A percentile compares a stretch with the other conserved stretches of the same genome.
phyloP scores from a whole-genome alignment of 208 protist species.

The Acanthamoeba pearcei region DNA sequence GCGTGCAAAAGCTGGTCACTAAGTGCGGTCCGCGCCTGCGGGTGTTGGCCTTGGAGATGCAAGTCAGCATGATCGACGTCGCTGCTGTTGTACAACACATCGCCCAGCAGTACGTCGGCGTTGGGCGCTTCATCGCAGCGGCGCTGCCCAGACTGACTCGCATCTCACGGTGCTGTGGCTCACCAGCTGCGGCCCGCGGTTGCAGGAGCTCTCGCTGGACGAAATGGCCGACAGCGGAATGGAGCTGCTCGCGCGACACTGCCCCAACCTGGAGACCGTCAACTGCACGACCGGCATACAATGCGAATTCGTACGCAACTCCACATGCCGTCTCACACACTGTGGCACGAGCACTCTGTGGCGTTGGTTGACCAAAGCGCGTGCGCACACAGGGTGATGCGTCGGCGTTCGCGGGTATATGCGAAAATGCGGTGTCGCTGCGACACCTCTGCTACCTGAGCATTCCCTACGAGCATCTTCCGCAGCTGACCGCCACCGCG shows the following conservation, averaged over 20 bases:
- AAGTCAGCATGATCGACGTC: background rate
- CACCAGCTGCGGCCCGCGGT: background rate
- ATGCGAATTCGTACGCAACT: background rate
- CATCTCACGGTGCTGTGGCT: background rate
- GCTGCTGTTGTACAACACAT: background rate
- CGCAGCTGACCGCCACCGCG: background rate
- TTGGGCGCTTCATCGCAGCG: background rate
- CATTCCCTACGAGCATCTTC: background rate
- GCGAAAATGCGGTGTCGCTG: background rate
- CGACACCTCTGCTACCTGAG: background rate
- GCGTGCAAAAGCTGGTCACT: background rate
- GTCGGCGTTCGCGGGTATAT: background rate
- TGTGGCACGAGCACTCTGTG: background rate
- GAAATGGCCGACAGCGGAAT: background rate
- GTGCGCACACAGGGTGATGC: background rate
- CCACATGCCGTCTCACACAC: background rate
- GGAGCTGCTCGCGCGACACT: background rate
- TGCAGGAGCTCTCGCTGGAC: background rate
- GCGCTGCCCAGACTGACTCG: background rate
- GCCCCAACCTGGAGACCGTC: constrained; percentile 2
- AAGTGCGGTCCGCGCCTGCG: background rate
- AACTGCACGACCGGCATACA: background rate
- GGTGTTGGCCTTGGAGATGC: constrained; percentile 23
- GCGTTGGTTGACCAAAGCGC: background rate
- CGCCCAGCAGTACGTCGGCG: background rate